Percentiles rank a stretch among this genome's conserved stretches.
Evolutionary conservation across 1,284 basidiomycete genomes (phyloP).

Genomic region (Ceratobasidium sp.): DNA sequence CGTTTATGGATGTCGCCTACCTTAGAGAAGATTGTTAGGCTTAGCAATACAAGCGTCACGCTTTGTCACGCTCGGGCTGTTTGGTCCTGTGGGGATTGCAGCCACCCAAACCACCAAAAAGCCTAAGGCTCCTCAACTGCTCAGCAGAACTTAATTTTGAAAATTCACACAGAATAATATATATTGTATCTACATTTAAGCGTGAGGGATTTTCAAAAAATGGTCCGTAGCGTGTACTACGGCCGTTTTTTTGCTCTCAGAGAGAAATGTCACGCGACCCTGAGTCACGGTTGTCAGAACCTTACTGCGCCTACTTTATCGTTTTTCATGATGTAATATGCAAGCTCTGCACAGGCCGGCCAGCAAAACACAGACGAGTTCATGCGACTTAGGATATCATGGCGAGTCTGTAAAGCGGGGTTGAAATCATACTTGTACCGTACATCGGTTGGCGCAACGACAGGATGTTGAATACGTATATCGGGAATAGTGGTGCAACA

Average conservation of each 20-base stretch:
- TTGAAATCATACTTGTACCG: too few relatives aligned
- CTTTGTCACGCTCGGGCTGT: neutral
- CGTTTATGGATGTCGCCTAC: neutral
- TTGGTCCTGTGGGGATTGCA: neutral
- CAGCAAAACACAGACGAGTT: too few relatives aligned
- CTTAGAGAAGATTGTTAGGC: too few relatives aligned
- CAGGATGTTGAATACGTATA: too few relatives aligned
- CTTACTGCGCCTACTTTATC: neutral
- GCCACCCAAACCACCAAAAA: neutral
- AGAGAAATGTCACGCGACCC: neutral
- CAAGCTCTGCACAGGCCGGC: too few relatives aligned
- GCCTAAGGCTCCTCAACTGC: neutral
- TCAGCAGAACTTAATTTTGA: neutral
- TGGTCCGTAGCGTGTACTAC: neutral
- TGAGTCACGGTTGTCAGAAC: neutral
- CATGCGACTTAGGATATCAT: too few relatives aligned
- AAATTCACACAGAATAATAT: neutral
- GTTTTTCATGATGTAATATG: too few relatives aligned
- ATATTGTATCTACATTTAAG: neutral
- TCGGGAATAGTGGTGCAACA: too few relatives aligned
- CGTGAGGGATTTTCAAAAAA: neutral
- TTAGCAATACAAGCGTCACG: too few relatives aligned
- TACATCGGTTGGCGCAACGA: too few relatives aligned
- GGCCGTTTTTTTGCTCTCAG: neutral
- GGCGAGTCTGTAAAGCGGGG: too few relatives aligned